Evolutionary conservation across 495 filamentous ascomycete species (phyloP).

Genomic region (Aspergillus baeticus): DNA sequence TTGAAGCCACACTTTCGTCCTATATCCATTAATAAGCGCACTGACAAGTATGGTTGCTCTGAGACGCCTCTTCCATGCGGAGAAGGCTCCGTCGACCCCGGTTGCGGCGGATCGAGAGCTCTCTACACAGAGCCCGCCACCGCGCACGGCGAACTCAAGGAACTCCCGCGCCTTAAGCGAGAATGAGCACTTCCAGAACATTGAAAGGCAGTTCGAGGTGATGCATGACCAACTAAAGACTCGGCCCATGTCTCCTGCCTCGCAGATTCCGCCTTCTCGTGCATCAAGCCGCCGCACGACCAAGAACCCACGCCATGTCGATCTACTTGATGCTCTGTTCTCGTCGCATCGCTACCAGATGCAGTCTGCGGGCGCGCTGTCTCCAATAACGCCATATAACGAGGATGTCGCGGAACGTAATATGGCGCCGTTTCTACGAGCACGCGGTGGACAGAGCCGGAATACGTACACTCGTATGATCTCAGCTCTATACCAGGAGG

Average conservation of each 20-base stretch:
- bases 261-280: constrained; percentile 22
- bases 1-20: neutral
- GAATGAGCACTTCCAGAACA: constrained; percentile 36
- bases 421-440: constrained; percentile 39
- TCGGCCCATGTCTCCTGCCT: constrained; percentile 30
- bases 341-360: constrained; percentile 29
- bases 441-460: constrained; percentile 21
- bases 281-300: constrained; percentile 16
- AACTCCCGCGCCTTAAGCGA: constrained; percentile 22
- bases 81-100: constrained; percentile 22
- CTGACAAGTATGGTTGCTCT: constrained; percentile 35
- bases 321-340: constrained; percentile 41
- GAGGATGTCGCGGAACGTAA: constrained; percentile 50
- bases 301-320: constrained; percentile 34
- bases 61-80: constrained; percentile 37
- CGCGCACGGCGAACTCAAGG: constrained; percentile 6
- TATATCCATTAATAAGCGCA: neutral
- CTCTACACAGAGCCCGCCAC: constrained; percentile 16
- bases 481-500: constrained; percentile 41
- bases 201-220: constrained; percentile 43
- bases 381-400: constrained; percentile 41
- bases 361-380: constrained; percentile 20
- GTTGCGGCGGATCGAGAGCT: constrained; percentile 12
- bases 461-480: constrained; percentile 30
- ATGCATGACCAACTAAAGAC: constrained; percentile 34